These are phyloP conservation scores for Sporothrix luriei DNA, from an alignment of 2,329 filamentous ascomycete species.

Conservation along the genomic window DNA sequence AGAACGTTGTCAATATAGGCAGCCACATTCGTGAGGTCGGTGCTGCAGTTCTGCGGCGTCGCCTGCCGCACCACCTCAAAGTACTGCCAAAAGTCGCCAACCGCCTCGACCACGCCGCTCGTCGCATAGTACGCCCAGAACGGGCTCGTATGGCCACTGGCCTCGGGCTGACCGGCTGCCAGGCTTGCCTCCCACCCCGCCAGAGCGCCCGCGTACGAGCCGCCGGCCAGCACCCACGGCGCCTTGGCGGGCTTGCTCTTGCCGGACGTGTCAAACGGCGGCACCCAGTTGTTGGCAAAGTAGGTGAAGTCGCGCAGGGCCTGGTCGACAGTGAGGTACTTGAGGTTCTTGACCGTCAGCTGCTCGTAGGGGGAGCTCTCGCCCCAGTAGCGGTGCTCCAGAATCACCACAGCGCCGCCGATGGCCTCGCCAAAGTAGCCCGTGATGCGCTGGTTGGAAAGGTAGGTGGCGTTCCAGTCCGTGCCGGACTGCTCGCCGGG, in stretches of 20 bases:
- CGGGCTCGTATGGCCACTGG: not conserved
- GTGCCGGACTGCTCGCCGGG: conserved; percentile 43
- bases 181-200: conserved; percentile 42
- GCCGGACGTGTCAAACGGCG: conserved; percentile 53
- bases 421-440: conserved; percentile 47
- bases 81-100: conserved; percentile 58
- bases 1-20: conserved; percentile 55
- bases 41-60: conserved; percentile 59
- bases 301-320: conserved; percentile 48
- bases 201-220: conserved; percentile 59
- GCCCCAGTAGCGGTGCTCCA: conserved; percentile 52
- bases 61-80: conserved; percentile 49
- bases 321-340: conserved; percentile 48
- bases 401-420: conserved; percentile 47
- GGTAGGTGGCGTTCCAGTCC: conserved; percentile 32
- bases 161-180: not conserved
- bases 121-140: conserved; percentile 62
- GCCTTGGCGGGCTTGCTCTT: conserved; percentile 51
- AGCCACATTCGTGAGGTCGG: conserved; percentile 53
- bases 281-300: conserved; percentile 49
- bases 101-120: conserved; percentile 57
- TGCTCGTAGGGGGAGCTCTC: conserved; percentile 44
- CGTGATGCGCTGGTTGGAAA: conserved; percentile 58
- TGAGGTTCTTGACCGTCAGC: conserved; percentile 45
- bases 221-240: conserved; percentile 59